Percentiles rank a stretch among this genome's conserved stretches.
Conservation (phyloP, 208 protist species). For the Tritrichomonas foetus region DNA sequence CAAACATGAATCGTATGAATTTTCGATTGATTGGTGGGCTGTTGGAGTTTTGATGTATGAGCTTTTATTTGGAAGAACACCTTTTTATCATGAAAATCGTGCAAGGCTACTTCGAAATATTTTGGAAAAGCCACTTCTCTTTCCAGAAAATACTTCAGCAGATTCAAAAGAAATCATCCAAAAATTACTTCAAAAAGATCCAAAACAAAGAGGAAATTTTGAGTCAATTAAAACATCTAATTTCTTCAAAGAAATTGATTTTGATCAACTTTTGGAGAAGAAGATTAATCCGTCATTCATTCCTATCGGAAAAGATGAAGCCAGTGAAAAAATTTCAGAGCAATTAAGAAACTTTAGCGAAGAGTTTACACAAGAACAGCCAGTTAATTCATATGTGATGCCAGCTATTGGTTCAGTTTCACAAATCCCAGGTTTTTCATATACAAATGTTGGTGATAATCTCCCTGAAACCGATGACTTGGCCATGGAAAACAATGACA, state of each 20-base stretch:
- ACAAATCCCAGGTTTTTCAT: neutral
- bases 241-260: constrained; percentile 34
- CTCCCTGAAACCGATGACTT: too few relatives aligned
- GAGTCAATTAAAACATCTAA: neutral
- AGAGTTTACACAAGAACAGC: constrained; percentile 31
- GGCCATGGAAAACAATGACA: too few relatives aligned
- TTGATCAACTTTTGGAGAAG: neutral
- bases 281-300: neutral
- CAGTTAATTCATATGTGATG: constrained; percentile 20
- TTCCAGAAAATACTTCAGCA: neutral
- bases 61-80: neutral
- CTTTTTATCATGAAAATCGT: neutral
- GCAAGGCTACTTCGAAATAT: neutral
- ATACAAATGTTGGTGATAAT: neutral
- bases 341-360: neutral
- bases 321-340: neutral
- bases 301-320: too few relatives aligned
- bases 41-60: constrained; percentile 38
- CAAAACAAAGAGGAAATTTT: neutral
- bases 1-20: neutral
- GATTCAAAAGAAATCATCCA: neutral
- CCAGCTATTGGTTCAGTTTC: neutral
- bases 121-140: neutral
- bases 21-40: constrained; percentile 32
- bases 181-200: neutral